Percentiles rank a stretch among this genome's conserved stretches.
Evolutionary conservation across 208 protist species (phyloP).

Genomic region (Trypanosoma lewisi): DNA sequence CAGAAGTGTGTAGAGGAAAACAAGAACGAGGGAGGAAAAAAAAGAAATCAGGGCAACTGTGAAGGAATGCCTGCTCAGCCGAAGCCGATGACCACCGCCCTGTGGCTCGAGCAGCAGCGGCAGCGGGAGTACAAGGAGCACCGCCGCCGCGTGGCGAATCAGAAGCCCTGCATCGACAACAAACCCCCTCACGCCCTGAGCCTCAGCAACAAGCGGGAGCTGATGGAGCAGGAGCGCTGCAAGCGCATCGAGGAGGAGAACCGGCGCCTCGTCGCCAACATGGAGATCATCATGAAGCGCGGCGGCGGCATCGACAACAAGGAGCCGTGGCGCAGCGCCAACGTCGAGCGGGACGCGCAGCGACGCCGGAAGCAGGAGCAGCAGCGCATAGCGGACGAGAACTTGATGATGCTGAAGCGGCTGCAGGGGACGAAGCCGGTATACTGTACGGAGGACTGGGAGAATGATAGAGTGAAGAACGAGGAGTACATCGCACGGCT

Average conservation of each 20-base stretch:
- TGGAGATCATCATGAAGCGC: constrained; percentile 66
- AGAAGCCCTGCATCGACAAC: constrained; percentile 52
- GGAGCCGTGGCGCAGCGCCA: constrained; percentile 52
- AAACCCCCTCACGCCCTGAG: constrained; percentile 33
- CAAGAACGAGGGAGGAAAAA: not conserved
- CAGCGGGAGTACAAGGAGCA: constrained; percentile 53
- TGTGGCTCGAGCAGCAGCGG: constrained; percentile 39
- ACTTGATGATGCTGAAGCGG: constrained; percentile 48
- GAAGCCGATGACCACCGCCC: constrained; percentile 7
- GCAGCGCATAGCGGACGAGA: constrained; percentile 46
- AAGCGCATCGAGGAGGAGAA: constrained; percentile 55
- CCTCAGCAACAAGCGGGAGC: constrained; percentile 29
- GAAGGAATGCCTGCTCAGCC: constrained; percentile 13
- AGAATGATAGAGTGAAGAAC: constrained; percentile 42
- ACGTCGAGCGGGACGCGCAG: constrained; percentile 45
- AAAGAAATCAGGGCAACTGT: not conserved
- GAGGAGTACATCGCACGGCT: constrained; percentile 50
- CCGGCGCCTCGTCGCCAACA: constrained; percentile 48
- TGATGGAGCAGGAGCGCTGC: constrained; percentile 33
- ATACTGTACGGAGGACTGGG: constrained; percentile 46
- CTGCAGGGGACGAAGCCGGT: constrained; percentile 43
- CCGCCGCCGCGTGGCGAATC: constrained; percentile 42
- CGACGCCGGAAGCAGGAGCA: constrained; percentile 35
- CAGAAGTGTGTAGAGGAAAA: not conserved
- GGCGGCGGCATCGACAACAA: constrained; percentile 61